These are phyloP conservation scores for Globisporangium polare DNA, from an alignment of 352 stramenopile genomes.

Conservation along the genomic window DNA sequence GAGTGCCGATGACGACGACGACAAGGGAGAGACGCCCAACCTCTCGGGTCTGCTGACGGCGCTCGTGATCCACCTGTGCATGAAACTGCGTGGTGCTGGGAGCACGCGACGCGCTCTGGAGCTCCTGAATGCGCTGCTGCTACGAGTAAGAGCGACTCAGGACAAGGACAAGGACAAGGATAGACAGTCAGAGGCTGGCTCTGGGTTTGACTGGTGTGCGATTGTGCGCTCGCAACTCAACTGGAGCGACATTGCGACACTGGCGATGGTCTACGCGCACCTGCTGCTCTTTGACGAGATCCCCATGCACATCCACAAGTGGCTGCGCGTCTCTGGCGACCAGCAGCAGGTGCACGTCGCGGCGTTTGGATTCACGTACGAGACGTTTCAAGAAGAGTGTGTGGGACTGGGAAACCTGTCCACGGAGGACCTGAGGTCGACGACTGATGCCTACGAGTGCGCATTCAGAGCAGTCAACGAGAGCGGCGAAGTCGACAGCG, in stretches of 20 bases:
- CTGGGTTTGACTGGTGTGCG: constrained; percentile 12
- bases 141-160: background rate
- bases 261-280: constrained; percentile 13
- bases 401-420: background rate
- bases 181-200: background rate
- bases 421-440: background rate
- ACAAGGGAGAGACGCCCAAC: background rate
- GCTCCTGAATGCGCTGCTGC: constrained; percentile 13
- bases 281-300: constrained; percentile 16
- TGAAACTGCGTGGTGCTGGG: constrained; percentile 13
- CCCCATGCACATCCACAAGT: constrained; percentile 13
- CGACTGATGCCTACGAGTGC: background rate
- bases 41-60: constrained; percentile 12
- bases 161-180: background rate
- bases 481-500: background rate
- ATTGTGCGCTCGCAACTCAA: constrained; percentile 6
- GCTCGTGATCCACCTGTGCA: constrained; percentile 18
- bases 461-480: constrained; percentile 5
- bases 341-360: constrained; percentile 1
- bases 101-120: background rate
- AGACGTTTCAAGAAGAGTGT: background rate
- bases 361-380: constrained; percentile 10
- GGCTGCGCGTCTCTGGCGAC: constrained; percentile 11
- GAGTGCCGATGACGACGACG: background rate
- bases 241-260: constrained; percentile 7